These are phyloP conservation scores for Articulospora tetracladia DNA, from an alignment of 495 filamentous ascomycete genomes.

Conservation along the genomic window DNA sequence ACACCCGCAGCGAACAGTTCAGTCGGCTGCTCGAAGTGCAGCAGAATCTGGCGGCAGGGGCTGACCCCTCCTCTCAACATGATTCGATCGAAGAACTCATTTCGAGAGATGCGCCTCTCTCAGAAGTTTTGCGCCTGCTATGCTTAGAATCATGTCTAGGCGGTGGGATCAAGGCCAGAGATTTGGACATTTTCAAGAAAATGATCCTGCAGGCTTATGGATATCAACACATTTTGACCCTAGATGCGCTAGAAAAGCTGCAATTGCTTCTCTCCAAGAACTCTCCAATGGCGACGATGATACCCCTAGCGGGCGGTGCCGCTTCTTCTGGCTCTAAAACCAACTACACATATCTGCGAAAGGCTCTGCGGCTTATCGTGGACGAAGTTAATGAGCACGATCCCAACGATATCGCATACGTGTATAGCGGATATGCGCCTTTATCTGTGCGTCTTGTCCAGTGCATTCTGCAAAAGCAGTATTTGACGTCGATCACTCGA, in stretches of 20 bases:
- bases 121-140: conserved; percentile 75
- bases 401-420: conserved; percentile 95
- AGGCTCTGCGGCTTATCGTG: conserved; percentile 81
- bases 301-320: conserved; percentile 56
- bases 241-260: conserved; percentile 86
- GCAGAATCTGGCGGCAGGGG: conserved; percentile 89
- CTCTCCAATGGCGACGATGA: conserved; percentile 65
- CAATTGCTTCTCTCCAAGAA: conserved; percentile 72
- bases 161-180: conserved; percentile 80
- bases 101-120: conserved; percentile 72
- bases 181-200: conserved; percentile 84
- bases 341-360: conserved; percentile 85
- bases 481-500: conserved; percentile 64
- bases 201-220: conserved; percentile 90
- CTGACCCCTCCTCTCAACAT: conserved; percentile 83
- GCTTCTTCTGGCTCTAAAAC: conserved; percentile 64
- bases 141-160: conserved; percentile 89
- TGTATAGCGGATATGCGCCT: conserved; percentile 95
- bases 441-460: conserved; percentile 93
- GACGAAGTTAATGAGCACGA: conserved; percentile 97
- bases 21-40: conserved; percentile 87
- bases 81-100: conserved; percentile 92
- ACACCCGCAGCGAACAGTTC: conserved; percentile 84
- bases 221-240: conserved; percentile 87
- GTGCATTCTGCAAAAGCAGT: conserved; percentile 86